Conservation (phyloP, 129 eudicot species). For the Erigeron canadensis region DNA sequence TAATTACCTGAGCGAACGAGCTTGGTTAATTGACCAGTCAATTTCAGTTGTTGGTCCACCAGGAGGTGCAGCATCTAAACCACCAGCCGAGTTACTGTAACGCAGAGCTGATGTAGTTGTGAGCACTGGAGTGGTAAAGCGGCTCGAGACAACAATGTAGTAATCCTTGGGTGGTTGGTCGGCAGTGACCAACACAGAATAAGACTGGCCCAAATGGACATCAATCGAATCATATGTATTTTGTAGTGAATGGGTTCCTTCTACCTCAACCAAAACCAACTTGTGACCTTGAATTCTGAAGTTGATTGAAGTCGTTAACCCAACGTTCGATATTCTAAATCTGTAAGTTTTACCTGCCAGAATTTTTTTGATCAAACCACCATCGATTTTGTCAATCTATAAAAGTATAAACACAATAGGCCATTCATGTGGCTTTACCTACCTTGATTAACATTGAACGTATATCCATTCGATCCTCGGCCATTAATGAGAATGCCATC, state of each 20-base stretch:
- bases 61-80: constrained; percentile 48
- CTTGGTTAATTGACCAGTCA: constrained; percentile 72
- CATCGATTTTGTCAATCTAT: background rate
- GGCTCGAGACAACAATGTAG: constrained; percentile 53
- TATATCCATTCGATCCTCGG: constrained; percentile 46
- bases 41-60: constrained; percentile 54
- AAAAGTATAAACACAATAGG: background rate
- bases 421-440: background rate
- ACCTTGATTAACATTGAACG: constrained; percentile 70
- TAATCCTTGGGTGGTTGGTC: constrained; percentile 66
- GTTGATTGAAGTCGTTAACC: constrained; percentile 52
- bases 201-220: constrained; percentile 67
- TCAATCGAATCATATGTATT: constrained; percentile 58
- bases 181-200: constrained; percentile 60
- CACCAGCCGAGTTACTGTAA: constrained; percentile 51
- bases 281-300: constrained; percentile 70
- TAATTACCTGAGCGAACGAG: constrained; percentile 60
- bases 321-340: constrained; percentile 66
- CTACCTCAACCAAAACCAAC: constrained; percentile 59
- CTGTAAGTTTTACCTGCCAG: constrained; percentile 61
- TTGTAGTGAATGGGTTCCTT: constrained; percentile 67
- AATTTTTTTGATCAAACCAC: background rate
- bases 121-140: constrained; percentile 63
- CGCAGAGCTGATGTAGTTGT: constrained; percentile 60
- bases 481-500: constrained; percentile 79